phyloP scores from a whole-genome alignment of 2,329 filamentous ascomycete genomes.

The Arachnopeziza araneosa region DNA sequence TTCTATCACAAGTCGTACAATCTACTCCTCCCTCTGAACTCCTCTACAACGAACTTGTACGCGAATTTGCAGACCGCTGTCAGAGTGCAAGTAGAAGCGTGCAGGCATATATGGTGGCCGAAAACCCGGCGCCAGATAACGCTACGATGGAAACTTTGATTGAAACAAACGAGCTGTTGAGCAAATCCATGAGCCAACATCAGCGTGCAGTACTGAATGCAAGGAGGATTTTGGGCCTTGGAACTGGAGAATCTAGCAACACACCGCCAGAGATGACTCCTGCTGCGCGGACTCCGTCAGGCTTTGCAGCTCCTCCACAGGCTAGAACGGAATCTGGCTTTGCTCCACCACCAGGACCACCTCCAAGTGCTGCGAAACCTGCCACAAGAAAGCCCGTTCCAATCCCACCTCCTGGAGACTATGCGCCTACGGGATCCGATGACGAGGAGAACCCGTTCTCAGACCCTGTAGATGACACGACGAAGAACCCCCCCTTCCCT shows the following conservation, averaged over 20 bases:
- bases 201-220: conserved; percentile 70
- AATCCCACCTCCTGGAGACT: conserved; percentile 27
- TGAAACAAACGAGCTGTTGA: conserved; percentile 88
- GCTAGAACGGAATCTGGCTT: conserved; percentile 13
- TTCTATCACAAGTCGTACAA: conserved; percentile 87
- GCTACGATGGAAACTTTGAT: conserved; percentile 91
- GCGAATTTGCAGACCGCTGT: conserved; percentile 87
- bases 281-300: neutral
- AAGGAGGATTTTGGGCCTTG: conserved; percentile 47
- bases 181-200: conserved; percentile 75
- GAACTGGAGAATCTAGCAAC: conserved; percentile 14
- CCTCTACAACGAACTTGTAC: conserved; percentile 78
- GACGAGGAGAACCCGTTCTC: conserved; percentile 25
- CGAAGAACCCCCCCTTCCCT: conserved; percentile 20
- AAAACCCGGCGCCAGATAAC: conserved; percentile 78
- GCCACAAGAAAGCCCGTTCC: conserved; percentile 11
- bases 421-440: conserved; percentile 20
- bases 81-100: conserved; percentile 74
- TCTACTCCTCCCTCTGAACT: conserved; percentile 75
- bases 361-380: conserved; percentile 9
- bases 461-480: conserved; percentile 18
- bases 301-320: neutral
- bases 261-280: conserved; percentile 15
- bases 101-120: conserved; percentile 77
- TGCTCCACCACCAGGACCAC: conserved; percentile 10